Conservation (phyloP, 2,329 filamentous ascomycete genomes). For the Volutella citrinella region DNA sequence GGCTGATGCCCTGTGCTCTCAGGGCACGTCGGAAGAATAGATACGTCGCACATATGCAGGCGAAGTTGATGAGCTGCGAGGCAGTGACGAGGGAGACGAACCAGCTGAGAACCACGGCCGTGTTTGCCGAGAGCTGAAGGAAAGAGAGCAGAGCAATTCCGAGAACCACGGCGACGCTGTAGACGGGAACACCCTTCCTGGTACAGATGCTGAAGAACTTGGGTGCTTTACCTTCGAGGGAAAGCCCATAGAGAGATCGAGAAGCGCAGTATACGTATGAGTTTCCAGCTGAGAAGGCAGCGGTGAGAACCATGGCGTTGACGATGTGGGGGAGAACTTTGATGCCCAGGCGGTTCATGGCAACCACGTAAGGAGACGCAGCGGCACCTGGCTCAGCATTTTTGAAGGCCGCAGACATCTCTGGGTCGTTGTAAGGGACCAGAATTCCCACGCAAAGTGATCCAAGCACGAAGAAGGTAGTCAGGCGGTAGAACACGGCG, state of each 20-base stretch:
- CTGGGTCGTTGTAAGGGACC: conserved; percentile 65
- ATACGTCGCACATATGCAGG: conserved; percentile 67
- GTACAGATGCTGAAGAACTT: conserved; percentile 59
- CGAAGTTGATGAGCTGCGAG: conserved; percentile 72
- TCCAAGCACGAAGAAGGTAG: conserved; percentile 72
- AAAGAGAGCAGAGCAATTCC: conserved; percentile 70
- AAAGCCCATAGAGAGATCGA: conserved; percentile 65
- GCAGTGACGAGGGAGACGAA: conserved; percentile 68
- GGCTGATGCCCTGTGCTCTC: conserved; percentile 64
- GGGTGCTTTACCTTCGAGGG: conserved; percentile 65
- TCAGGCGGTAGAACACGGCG: conserved; percentile 75
- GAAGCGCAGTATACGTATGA: conserved; percentile 64
- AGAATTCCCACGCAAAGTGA: conserved; percentile 70
- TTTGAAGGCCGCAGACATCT: conserved; percentile 58
- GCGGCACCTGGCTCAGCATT: conserved; percentile 63
- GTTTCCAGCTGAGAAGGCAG: conserved; percentile 66
- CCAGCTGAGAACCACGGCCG: conserved; percentile 69
- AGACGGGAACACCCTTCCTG: conserved; percentile 66
- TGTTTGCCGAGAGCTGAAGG: conserved; percentile 64
- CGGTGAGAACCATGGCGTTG: conserved; percentile 68
- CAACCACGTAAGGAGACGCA: conserved; percentile 64
- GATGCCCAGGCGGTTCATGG: conserved; percentile 66
- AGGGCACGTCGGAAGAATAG: conserved; percentile 70
- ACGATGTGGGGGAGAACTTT: conserved; percentile 65
- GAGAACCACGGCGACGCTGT: conserved; percentile 65